These are phyloP conservation scores for Pleurozium schreberi DNA, from an alignment of 225 moss, liverwort and hornwort species.

Conservation along the genomic window DNA sequence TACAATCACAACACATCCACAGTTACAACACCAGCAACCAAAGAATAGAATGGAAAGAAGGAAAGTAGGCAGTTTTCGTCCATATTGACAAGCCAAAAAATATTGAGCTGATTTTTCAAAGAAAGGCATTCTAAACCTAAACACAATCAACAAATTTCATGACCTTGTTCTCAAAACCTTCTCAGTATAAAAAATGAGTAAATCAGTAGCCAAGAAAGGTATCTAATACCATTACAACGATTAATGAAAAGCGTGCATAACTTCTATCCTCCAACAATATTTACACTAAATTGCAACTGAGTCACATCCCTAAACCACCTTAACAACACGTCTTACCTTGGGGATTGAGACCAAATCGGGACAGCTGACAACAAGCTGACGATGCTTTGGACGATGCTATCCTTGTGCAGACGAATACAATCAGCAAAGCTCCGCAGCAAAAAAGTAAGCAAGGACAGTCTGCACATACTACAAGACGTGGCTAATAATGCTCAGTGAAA, in stretches of 20 bases:
- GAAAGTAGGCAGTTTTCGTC: not conserved
- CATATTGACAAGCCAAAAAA: not conserved
- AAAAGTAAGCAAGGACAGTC: conserved; percentile 92
- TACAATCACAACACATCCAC: not conserved
- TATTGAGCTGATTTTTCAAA: not conserved
- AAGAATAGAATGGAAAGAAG: not conserved
- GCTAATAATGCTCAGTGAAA: not conserved
- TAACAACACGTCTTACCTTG: conserved; percentile 41
- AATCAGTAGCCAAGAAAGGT: not conserved
- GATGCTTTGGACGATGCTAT: conserved; percentile 33
- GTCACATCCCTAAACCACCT: not conserved
- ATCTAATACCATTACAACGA: not conserved
- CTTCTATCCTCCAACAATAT: not conserved
- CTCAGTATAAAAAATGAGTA: not conserved
- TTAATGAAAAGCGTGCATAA: not conserved
- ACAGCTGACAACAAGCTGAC: conserved; percentile 38
- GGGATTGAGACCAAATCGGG: conserved; percentile 83
- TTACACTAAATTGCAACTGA: not conserved
- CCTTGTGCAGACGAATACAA: conserved; percentile 83
- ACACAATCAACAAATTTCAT: not conserved
- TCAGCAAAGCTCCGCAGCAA: conserved; percentile 88
- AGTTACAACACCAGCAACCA: not conserved
- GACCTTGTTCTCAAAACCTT: not conserved
- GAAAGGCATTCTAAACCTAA: not conserved
- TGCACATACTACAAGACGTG: conserved; percentile 8